Conservation (phyloP, 805 yeast genomes). For the Pichia cabralensis region DNA sequence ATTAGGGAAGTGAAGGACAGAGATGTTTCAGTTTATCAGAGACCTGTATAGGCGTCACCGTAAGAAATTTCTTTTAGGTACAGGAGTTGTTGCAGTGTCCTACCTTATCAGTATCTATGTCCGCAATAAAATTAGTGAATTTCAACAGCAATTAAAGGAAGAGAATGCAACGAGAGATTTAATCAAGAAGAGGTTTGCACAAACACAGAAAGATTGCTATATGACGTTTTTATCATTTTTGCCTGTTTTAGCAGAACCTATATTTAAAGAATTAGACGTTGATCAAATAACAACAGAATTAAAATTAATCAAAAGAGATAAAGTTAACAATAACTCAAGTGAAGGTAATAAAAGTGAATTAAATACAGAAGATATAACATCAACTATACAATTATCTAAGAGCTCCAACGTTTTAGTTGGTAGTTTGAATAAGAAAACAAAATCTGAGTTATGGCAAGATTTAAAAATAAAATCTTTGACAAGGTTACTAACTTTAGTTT, state of each 20-base stretch:
- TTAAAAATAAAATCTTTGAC: constrained; percentile 67
- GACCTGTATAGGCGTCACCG: constrained; percentile 35
- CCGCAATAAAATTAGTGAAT: constrained; percentile 34
- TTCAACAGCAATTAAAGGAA: constrained; percentile 42
- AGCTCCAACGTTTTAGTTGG: too few relatives aligned
- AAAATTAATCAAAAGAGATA: constrained; percentile 40
- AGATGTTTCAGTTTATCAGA: constrained; percentile 25
- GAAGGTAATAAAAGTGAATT: constrained; percentile 3
- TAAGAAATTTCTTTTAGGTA: constrained; percentile 32
- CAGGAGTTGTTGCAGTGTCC: constrained; percentile 35
- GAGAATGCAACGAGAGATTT: constrained; percentile 56
- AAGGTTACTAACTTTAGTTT: constrained; percentile 60
- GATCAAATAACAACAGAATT: constrained; percentile 64
- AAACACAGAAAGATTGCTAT: constrained; percentile 85
- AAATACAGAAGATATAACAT: constrained; percentile 20
- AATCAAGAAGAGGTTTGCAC: constrained; percentile 74
- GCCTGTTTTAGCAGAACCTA: constrained; percentile 63
- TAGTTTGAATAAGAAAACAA: constrained; percentile 30
- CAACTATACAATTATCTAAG: too few relatives aligned
- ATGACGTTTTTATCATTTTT: constrained; percentile 74
- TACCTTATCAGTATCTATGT: constrained; percentile 36
- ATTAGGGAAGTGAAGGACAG: neutral
- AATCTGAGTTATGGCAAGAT: constrained; percentile 74
- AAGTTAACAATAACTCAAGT: constrained; percentile 4
- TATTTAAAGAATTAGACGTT: constrained; percentile 53